Percentiles rank a stretch among this genome's conserved stretches.
Evolutionary conservation across 306 rosid genomes (phyloP).

Genomic region (Datisca glomerata): DNA sequence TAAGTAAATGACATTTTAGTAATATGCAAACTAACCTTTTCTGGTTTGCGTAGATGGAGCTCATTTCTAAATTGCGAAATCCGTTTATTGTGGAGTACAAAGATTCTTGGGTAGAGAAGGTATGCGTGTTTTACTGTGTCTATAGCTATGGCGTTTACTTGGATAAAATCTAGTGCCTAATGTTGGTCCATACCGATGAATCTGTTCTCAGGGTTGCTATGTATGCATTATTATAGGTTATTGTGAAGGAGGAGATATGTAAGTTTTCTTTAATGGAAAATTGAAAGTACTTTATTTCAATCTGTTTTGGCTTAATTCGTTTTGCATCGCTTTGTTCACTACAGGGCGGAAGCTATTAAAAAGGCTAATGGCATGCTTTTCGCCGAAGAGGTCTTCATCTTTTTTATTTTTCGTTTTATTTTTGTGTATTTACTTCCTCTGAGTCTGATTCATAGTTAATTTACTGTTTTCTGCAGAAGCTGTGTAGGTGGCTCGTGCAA

Average conservation of each 20-base stretch:
- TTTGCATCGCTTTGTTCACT: slow-evolving; percentile 14
- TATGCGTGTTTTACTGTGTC: too few relatives aligned
- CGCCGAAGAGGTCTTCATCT: slow-evolving; percentile 64
- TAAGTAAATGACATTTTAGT: background rate
- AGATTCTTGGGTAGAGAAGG: slow-evolving; percentile 99
- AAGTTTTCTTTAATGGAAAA: slow-evolving; percentile 20
- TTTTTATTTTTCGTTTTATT: background rate
- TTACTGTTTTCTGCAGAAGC: slow-evolving; percentile 41
- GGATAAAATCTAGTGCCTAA: background rate
- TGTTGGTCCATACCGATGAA: too few relatives aligned
- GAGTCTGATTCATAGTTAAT: slow-evolving; percentile 1
- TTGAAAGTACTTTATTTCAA: background rate
- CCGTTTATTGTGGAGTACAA: slow-evolving; percentile 98
- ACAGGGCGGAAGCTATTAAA: slow-evolving; percentile 92
- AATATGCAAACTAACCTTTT: slow-evolving; percentile 1
- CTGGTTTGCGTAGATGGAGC: slow-evolving; percentile 68
- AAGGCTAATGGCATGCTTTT: slow-evolving; percentile 66
- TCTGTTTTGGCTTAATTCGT: slow-evolving; percentile 14
- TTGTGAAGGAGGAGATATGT: slow-evolving; percentile 99
- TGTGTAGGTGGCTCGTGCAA: slow-evolving; percentile 97
- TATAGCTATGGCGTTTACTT: too few relatives aligned
- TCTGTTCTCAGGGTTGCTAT: slow-evolving; percentile 81
- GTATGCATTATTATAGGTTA: slow-evolving; percentile 92
- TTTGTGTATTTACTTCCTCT: slow-evolving; percentile 1
- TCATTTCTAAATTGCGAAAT: slow-evolving; percentile 70